phyloP scores from a whole-genome alignment of 2,329 filamentous ascomycete species.

The Parascedosporium putredinis region DNA sequence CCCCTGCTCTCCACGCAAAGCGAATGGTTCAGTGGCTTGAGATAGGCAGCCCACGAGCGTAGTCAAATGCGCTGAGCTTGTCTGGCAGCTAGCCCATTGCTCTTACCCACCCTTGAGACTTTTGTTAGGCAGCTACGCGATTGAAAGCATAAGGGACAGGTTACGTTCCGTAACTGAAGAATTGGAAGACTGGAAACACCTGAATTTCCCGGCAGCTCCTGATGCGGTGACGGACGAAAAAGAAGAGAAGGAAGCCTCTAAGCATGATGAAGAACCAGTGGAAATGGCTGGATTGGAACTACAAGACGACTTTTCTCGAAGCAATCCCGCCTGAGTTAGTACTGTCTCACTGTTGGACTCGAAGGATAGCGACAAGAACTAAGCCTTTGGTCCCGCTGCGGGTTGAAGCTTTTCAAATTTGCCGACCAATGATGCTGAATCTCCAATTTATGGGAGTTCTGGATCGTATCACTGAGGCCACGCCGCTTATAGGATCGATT shows the following conservation, averaged over 20 bases:
- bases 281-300: conserved; percentile 5
- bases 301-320: too few relatives aligned
- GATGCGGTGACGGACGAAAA: conserved; percentile 9
- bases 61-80: conserved; percentile 82
- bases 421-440: too few relatives aligned
- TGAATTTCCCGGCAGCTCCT: conserved; percentile 42
- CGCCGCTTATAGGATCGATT: too few relatives aligned
- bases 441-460: too few relatives aligned
- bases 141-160: conserved; percentile 88
- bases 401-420: too few relatives aligned
- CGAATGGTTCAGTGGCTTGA: conserved; percentile 92
- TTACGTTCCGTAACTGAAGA: conserved; percentile 88
- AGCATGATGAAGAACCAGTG: conserved; percentile 4
- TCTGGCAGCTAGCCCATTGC: conserved; percentile 93
- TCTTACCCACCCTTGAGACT: conserved; percentile 82
- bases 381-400: too few relatives aligned
- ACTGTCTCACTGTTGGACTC: neutral
- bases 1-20: conserved; percentile 79
- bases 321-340: too few relatives aligned
- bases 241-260: conserved; percentile 7
- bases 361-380: too few relatives aligned
- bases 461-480: too few relatives aligned
- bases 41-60: conserved; percentile 88
- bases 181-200: conserved; percentile 83
- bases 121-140: conserved; percentile 84